Evolutionary conservation across 768 basidiomycete species (phyloP), one percentile per base, ranked within the genome.

Genomic region (Agaricus subrufescens): DNA sequence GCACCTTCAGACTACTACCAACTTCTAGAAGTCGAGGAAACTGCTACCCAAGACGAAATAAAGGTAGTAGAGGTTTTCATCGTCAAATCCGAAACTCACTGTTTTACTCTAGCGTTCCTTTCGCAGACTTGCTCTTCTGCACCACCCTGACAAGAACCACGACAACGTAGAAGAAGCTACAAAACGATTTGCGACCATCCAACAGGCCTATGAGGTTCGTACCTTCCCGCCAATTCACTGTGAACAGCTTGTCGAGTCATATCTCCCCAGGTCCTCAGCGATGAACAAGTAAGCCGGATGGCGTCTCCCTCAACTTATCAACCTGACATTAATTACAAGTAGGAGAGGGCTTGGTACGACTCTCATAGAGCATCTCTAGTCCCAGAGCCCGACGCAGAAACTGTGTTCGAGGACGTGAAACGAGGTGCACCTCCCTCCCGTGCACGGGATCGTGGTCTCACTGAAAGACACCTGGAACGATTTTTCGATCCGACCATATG

Each of bases 281-380:
- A 98, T 69, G 92, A 95, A 58, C 94, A 98, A 81, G 94, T 92
- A 72, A 71, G 82, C 60, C 44, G 48, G 44, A 34, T 37, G 26
- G 56, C 50, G 14, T 45, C 50, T 15, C 11, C 38, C 29, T 31
- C 29, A 5, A 19, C 29, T 25, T 50, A 52, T 26, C 39, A 42
- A 58, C 56, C 50, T 65, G 46, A 67, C 59, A 52, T 55, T 6
- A 54, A 59, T 60, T 50, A 55, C 68, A 77, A 81, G 75, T 82
- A 96, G 90, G 96, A 98, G 78, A 79, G 97, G 62, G 94, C 97
- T 44, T 99, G 94, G 91, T 99, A 99, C 70, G 97, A 99, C 70
- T 85, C 85, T 4, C 96, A 98, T 68, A 85, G 87, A 56, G 85
- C 88, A 29, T 88, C 89, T 26, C 77, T 94, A 6, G 74, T 77